A percentile compares a stretch with the other conserved stretches of the same genome.
These are phyloP conservation scores for Diplotaxis tenuifolia DNA, from an alignment of 345 rosid genomes.

Conservation along the genomic window DNA sequence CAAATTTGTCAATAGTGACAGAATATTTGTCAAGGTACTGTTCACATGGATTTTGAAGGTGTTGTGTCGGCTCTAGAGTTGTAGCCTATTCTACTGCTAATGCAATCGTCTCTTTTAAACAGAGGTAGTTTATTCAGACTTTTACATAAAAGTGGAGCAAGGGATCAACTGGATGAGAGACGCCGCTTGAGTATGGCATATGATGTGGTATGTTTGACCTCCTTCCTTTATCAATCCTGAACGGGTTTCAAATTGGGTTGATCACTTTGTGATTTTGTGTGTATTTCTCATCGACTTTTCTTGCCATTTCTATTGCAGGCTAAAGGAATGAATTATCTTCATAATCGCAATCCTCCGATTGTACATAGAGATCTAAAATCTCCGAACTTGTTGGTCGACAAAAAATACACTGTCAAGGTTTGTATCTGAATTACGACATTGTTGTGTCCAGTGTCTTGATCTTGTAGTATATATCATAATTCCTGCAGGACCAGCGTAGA, in stretches of 20 bases:
- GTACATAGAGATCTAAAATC: slow-evolving; percentile 98
- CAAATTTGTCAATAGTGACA: slow-evolving; percentile 95
- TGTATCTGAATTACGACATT: not conserved
- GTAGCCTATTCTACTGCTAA: slow-evolving; percentile 6
- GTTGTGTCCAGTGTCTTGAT: not conserved
- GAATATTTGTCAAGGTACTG: slow-evolving; percentile 92
- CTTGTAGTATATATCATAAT: not conserved
- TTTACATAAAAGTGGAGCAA: slow-evolving; percentile 82
- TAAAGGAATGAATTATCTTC: slow-evolving; percentile 99
- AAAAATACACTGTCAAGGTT: slow-evolving; percentile 88
- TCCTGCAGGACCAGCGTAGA: not conserved
- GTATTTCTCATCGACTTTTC: not conserved
- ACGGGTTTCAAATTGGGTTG: not conserved
- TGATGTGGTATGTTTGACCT: slow-evolving; percentile 74
- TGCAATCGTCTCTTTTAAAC: slow-evolving; percentile 37
- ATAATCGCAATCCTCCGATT: slow-evolving; percentile 86
- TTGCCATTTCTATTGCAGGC: slow-evolving; percentile 53
- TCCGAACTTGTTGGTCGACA: slow-evolving; percentile 97
- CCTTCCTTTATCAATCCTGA: not conserved
- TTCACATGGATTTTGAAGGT: not conserved
- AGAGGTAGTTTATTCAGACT: slow-evolving; percentile 98
- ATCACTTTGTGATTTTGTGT: slow-evolving; percentile 1
- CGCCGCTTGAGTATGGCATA: slow-evolving; percentile 95
- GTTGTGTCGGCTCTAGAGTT: not conserved
- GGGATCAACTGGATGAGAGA: slow-evolving; percentile 84